Percentiles rank a stretch among this genome's conserved stretches.
Conservation (phyloP, 164 flowering plant genomes). For the Aristolochia californica region DNA sequence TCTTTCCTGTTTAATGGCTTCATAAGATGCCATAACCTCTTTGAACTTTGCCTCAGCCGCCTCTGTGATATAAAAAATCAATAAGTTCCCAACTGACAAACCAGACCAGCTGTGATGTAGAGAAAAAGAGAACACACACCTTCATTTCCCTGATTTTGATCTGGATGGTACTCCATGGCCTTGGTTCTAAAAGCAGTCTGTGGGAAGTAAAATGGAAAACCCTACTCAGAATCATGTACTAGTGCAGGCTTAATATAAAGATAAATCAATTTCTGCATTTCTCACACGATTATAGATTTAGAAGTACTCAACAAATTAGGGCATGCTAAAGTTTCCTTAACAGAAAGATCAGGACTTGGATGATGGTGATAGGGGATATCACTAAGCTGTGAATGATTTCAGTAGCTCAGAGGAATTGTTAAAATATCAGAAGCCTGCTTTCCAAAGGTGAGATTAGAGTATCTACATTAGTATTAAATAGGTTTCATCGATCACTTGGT, state of each 20-base stretch:
- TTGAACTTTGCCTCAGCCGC: conserved; percentile 89
- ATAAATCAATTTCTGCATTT: neutral
- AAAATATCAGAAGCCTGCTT: too few species aligned
- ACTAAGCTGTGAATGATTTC: too few species aligned
- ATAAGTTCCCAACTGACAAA: neutral
- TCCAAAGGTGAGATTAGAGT: too few species aligned
- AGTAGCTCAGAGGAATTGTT: too few species aligned
- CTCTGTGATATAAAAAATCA: conserved; percentile 35
- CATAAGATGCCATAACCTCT: conserved; percentile 82
- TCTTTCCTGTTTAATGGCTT: conserved; percentile 77
- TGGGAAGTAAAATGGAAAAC: neutral
- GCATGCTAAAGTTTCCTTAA: neutral
- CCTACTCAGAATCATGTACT: neutral
- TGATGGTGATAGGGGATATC: neutral
- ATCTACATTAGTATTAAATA: too few species aligned
- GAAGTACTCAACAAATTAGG: too few species aligned
- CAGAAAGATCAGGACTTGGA: neutral
- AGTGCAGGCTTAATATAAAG: neutral
- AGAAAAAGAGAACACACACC: conserved; percentile 24
- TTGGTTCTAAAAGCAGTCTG: conserved; percentile 86
- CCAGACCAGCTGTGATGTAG: neutral
- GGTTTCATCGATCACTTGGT: too few species aligned
- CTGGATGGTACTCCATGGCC: conserved; percentile 90
- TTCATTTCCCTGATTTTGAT: conserved; percentile 90
- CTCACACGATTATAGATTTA: too few species aligned